Evolutionary conservation across 169 alveolate species (phyloP).

Genomic region (Theileria equi): DNA sequence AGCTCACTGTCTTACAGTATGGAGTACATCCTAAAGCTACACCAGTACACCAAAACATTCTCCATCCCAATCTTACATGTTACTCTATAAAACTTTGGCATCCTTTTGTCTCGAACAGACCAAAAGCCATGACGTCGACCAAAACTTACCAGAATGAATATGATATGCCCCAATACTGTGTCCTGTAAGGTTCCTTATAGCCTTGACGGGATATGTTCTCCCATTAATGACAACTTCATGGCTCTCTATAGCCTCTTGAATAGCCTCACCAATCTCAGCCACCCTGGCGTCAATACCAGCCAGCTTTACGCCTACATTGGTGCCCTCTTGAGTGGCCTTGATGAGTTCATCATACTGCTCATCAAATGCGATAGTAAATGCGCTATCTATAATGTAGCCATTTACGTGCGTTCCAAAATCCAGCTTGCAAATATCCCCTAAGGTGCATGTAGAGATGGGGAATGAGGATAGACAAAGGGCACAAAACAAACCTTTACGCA

Average conservation of each 20-base stretch:
- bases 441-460: background rate
- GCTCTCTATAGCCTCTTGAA: conserved; percentile 96
- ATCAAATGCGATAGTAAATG: conserved; percentile 96
- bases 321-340: conserved; percentile 98
- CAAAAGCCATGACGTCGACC: background rate
- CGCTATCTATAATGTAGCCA: conserved; percentile 99
- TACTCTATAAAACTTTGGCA: background rate
- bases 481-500: conserved; percentile 53
- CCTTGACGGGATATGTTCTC: conserved; percentile 89
- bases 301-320: conserved; percentile 94
- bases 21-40: too few relatives aligned
- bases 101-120: too few relatives aligned
- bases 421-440: conserved; percentile 91
- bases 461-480: background rate
- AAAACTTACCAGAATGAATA: conserved; percentile 91
- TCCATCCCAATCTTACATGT: background rate
- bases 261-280: conserved; percentile 96
- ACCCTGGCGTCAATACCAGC: conserved; percentile 98
- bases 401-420: conserved; percentile 99
- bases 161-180: conserved; percentile 96
- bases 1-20: too few relatives aligned
- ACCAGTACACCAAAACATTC: background rate
- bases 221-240: conserved; percentile 94
- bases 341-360: conserved; percentile 79
- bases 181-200: conserved; percentile 96